Percentiles rank a stretch among this genome's conserved stretches.
Evolutionary conservation across 108 stramenopile species (phyloP).

Genomic region (Craspedostauros australis): DNA sequence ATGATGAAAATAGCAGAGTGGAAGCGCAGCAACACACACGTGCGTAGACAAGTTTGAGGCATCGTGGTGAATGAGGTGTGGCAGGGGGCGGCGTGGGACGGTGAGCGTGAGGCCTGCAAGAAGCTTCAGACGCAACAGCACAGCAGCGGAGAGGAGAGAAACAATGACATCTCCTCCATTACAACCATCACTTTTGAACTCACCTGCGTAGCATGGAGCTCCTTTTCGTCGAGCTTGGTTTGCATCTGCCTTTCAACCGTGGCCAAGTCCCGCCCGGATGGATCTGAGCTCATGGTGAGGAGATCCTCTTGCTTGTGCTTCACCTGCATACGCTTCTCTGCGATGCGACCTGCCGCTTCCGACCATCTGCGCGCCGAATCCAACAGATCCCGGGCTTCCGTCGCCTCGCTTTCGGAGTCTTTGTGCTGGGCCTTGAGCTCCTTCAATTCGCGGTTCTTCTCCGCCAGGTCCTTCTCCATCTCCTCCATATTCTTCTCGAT

Average conservation of each 20-base stretch:
- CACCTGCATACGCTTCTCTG: conserved; percentile 34
- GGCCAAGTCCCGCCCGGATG: conserved; percentile 46
- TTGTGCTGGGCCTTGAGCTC: conserved; percentile 17
- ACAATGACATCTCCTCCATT: background rate
- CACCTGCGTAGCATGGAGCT: too few species aligned
- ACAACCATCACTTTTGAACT: conserved; percentile 23
- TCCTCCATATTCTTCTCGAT: conserved; percentile 32
- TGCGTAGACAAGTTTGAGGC: too few species aligned
- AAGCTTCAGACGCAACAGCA: background rate
- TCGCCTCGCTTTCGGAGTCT: conserved; percentile 15
- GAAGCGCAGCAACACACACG: too few species aligned
- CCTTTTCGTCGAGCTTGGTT: conserved; percentile 27
- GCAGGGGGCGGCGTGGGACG: too few species aligned
- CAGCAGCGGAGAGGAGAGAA: background rate
- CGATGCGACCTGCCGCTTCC: conserved; percentile 27
- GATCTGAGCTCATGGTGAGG: conserved; percentile 18
- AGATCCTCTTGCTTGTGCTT: conserved; percentile 47
- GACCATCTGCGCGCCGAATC: conserved; percentile 45
- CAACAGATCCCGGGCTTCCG: conserved; percentile 42
- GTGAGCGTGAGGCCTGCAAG: background rate
- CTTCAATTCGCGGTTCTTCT: conserved; percentile 21
- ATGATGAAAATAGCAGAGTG: conserved; percentile 1
- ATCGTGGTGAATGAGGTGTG: too few species aligned
- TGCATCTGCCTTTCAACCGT: conserved; percentile 61
- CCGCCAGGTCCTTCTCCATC: conserved; percentile 21